Evolutionary conservation across 768 basidiomycete species (phyloP).

Genomic region (Calocybe indica): DNA sequence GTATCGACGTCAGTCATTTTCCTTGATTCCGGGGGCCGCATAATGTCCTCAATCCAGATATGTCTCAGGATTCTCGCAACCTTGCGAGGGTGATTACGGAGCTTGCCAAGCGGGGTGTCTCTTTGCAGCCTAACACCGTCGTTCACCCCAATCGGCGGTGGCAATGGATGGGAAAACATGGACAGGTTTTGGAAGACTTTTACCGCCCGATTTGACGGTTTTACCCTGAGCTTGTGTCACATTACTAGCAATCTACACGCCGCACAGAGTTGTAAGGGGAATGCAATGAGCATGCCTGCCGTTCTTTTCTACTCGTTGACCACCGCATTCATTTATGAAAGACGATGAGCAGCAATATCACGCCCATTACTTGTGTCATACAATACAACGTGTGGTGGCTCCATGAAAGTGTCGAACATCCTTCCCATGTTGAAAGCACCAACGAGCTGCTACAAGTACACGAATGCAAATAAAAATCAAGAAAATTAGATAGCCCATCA

Average conservation of each 20-base stretch:
- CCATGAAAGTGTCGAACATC: too few species aligned
- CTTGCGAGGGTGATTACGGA: constrained; percentile 76
- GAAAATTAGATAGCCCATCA: not conserved
- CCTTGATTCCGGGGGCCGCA: constrained; percentile 9
- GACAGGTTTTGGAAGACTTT: constrained; percentile 52
- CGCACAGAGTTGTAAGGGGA: too few species aligned
- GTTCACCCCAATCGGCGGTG: constrained; percentile 64
- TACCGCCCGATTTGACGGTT: too few species aligned
- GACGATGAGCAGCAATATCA: too few species aligned
- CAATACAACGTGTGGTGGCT: too few species aligned
- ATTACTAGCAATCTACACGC: too few species aligned
- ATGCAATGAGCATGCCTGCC: too few species aligned
- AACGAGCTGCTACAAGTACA: not conserved
- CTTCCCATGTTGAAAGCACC: too few species aligned
- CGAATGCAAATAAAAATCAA: not conserved
- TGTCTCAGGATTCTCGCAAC: constrained; percentile 79
- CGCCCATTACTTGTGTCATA: too few species aligned
- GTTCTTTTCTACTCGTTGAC: too few species aligned
- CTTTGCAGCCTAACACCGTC: constrained; percentile 68
- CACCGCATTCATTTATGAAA: too few species aligned
- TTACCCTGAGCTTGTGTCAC: too few species aligned
- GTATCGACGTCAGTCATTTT: constrained; percentile 72
- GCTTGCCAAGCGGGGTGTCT: constrained; percentile 63
- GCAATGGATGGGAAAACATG: constrained; percentile 83
- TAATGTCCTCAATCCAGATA: constrained; percentile 9